Base-by-base conservation (phyloP, 352 stramenopile species). In the Pythium biforme region DNA sequence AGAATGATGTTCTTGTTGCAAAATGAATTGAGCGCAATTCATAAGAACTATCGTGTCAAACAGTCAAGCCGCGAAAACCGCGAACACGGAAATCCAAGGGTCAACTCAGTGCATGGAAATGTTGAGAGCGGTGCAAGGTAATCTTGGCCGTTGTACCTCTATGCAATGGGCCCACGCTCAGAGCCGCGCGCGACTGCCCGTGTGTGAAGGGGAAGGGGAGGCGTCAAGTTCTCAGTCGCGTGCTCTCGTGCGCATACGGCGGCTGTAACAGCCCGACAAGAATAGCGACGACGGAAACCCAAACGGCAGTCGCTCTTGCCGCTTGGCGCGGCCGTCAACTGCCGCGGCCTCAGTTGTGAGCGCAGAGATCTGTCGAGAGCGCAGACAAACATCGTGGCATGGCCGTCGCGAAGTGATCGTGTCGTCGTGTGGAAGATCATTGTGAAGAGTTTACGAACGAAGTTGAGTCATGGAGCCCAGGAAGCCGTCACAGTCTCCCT, bases 1-100 rank as follows among this genome's bases (percentile, higher is more conserved):
- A 60, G 55, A 71, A 39, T 71, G 64, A 61, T 71, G 52, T 58
- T 71, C 46, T 10, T 0, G 14, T 2, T n/a, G 5, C 46, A 40
- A 64, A 67, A 67, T 71, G 64, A 71, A 71, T 71, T 68, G 65
- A 41, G 9, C 29, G 20, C 39, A 37, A 71, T 71, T 63, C 43
- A 59, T 54, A 33, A 33, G 29, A 43, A 27, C 17, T 40, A 34
- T 34, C 11, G 3, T 23, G 20, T n/a, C 48, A 27, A 40, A 11
- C 34, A 40, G 12, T 22, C 17, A 4, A 51, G 14, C 17, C 45
- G 22, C 20, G 34, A 50, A 50, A 26, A 3, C 12, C 31, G 22
- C 23, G 17, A 59, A 31, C 7, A 9, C 11, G 17, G 12, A 39
- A 37, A 37, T 37, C 31, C 3, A n/a, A 14, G 31, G 31, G 31